These are phyloP conservation scores for Candida vartiovaarae DNA, from an alignment of 805 yeast genomes.

Conservation along the genomic window DNA sequence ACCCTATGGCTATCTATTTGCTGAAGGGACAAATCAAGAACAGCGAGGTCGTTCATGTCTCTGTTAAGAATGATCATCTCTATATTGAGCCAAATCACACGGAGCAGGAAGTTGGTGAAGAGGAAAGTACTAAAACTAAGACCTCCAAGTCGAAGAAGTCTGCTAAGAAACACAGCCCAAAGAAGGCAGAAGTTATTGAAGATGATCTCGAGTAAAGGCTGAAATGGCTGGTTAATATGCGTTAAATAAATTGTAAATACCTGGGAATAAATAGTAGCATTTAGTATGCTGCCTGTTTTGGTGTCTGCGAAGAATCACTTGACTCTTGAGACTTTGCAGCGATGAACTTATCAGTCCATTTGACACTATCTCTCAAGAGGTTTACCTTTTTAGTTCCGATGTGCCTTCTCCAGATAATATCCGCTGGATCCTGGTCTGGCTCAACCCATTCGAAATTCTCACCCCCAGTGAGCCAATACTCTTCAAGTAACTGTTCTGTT, in stretches of 20 bases:
- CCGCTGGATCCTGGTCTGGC: slow-evolving; percentile 88
- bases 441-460: slow-evolving; percentile 86
- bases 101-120: slow-evolving; percentile 22
- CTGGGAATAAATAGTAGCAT: slow-evolving; percentile 1
- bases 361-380: slow-evolving; percentile 7
- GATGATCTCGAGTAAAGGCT: slow-evolving; percentile 1
- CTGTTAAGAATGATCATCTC: slow-evolving; percentile 37
- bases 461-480: slow-evolving; percentile 84
- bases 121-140: not conserved
- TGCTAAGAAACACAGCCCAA: not conserved
- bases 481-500: slow-evolving; percentile 63
- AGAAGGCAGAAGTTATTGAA: slow-evolving; percentile 8
- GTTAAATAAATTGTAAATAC: not conserved
- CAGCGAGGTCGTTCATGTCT: slow-evolving; percentile 48
- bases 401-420: slow-evolving; percentile 26
- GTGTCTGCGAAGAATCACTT: not conserved
- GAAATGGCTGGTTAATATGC: not conserved
- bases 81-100: slow-evolving; percentile 41
- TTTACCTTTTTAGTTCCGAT: slow-evolving; percentile 11
- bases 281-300: not conserved
- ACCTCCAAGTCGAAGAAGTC: not conserved
- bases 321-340: not conserved
- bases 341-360: slow-evolving; percentile 20
- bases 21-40: slow-evolving; percentile 70
- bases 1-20: slow-evolving; percentile 78